Evolutionary conservation across 176 grass and related monocot genomes (phyloP), one percentile per base, ranked within the genome.

Genomic region (Triticum turgidum): DNA sequence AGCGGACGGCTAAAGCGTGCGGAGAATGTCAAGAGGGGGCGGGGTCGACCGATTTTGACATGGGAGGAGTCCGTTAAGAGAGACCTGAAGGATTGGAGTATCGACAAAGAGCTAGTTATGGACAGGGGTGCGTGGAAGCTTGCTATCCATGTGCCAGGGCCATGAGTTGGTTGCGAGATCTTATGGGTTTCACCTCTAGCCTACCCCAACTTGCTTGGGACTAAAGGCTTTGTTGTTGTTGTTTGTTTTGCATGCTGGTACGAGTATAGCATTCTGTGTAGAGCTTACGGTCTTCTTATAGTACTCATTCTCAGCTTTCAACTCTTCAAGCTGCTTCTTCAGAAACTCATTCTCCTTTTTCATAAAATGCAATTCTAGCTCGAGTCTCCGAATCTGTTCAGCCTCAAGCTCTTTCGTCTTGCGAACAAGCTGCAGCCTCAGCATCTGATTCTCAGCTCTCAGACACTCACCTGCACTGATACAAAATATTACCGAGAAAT

Each of bases 271-370:
- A 45, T 44, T 12, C 9, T 11, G 11, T 72, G n/a, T 56, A 20
- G 17, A 20, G 17, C 81, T 84, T 72, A 84, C 81, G 64, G 24
- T 73, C 29, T 88, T 79, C 69, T 13, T 72, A 15, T 79, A 61
- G 17, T 39, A 21, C 54, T 89, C 81, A 21, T 84, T 88, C 81
- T 88, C 66, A 51, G 56, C 64, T 86, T 34, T 78, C 32, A 86
- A 34, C 24, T 17, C 14, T 51, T 49, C 14, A 15, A 30, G 47
- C 42, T 76, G 73, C 32, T 69, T 79, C 33, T 14, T 22, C 32
- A 89, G 12, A 42, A 21, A 54, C 29, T 74, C 13, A 0, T 17
- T 80, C 68, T 85, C 76, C 42, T 75, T 27, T 3, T 6, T 22
- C 67, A 80, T 89, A 18, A 84, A 11, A 63, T 7, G 6, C 44